Base-by-base conservation (phyloP, 2,329 filamentous ascomycete genomes). In the Sarocladium kiliense region DNA sequence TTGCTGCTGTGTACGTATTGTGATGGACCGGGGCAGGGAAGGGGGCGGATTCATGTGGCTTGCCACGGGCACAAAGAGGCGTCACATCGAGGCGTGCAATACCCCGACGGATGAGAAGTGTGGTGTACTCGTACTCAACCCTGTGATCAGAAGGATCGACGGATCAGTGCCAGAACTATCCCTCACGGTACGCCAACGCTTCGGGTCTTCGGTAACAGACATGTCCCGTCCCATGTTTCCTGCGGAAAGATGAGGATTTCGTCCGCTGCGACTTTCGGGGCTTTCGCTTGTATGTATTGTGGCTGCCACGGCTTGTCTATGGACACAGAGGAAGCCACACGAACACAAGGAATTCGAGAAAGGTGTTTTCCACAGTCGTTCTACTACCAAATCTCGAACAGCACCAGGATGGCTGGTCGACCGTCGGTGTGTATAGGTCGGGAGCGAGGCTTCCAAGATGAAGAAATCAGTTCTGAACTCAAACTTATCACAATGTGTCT, bases 1-100 rank as follows among this genome's bases (percentile, higher is more conserved):
- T 51, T 51, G 47, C 47, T 51, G 26, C 27, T 51, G 47, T 51
- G 30, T 51, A 51, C 26, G n/a, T n/a, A 27, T n/a, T 34, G 26
- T 51, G 47, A 36, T 21, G 47, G 30, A 32, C 18, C 10, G 47
- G 21, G 14, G 10, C 11, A 3, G 23, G 47, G 12, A 7, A 21
- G 26, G 36, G 11, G 30, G 27, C 16, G 9, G 47, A 23, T 3
- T n/a, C 27, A 18, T 51, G 47, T 30, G 47, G 9, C 14, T 23
- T 5, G 44, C 11, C 23, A 30, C 4, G 44, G 44, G 25, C 21
- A 25, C n/a, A 5, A 18, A 23, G n/a, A 32, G 44, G 44, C 26
- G 44, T 49, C 23, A 19, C 7, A 30, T 49, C 14, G 47, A 51
- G 47, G 47, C n/a, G 26, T 30, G 44, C 3, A 27, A 49, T 30